Base-by-base conservation (phyloP, 106 monocot genomes). In the Allium cepa region DNA sequence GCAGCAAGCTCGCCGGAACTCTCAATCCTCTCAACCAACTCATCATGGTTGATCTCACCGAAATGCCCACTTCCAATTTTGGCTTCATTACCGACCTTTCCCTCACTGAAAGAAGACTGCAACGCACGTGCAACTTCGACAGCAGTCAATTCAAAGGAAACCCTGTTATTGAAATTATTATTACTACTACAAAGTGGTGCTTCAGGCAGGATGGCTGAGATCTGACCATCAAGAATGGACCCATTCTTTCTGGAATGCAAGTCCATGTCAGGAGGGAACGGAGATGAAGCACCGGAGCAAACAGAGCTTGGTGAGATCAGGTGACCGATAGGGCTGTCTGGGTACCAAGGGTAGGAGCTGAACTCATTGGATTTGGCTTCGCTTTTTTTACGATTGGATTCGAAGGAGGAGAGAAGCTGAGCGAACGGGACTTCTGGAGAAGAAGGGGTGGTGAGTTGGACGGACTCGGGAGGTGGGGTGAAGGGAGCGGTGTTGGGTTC, bases 401-500 rank as follows among this genome's bases (percentile, higher is more conserved):
- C 76, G 5, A 82, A 62, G 9, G 78, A 79, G 59, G 81, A 73
- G 47, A 92, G 48, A 59, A 99, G 86, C 17, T 70, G 63, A 3
- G 97, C 92, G 76, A 87, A 99, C 17, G 97, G 97, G 5, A 99
- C 97, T 73, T 99, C 97, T 7, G 97, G 97, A 22, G 97, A 97
- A 8, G 97, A 84, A 59, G 92, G 92, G 26, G 92, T 92, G 11
- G 97, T 92, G 9, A 84, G 64, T 64, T 89, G 87, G 10, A 92
- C 60, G 18, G 86, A 59, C 67, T 97, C 96, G 9, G 96, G 86
- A 55, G 96, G 96, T 5, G 95, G 95, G 58, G 92, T 99, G 17
- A 99, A 80, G 17, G 89, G 77, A 26, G 97, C 89, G 27, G 97
- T 99, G 14, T 86, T 87, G 46, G 97, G 92, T 76, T 99, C 97